These are phyloP conservation scores for Aspergillus sclerotiicarbonarius DNA, from an alignment of 495 filamentous ascomycete species.

Conservation along the genomic window DNA sequence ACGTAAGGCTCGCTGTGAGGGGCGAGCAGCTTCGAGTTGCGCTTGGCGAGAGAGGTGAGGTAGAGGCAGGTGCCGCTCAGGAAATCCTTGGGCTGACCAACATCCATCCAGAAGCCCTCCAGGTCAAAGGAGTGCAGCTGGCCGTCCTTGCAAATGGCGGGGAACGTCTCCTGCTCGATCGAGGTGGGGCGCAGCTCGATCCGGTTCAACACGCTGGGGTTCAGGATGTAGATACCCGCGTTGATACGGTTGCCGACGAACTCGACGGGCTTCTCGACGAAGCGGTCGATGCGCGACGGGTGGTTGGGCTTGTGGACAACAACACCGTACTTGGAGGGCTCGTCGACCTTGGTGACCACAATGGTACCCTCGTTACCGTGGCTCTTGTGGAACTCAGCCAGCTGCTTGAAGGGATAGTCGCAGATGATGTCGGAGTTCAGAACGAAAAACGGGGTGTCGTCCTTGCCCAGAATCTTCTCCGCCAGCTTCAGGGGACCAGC, in stretches of 20 bases:
- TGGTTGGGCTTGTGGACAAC: conserved; percentile 96
- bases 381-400: conserved; percentile 81
- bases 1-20: conserved; percentile 76
- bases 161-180: conserved; percentile 99
- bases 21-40: conserved; percentile 80
- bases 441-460: conserved; percentile 96
- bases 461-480: conserved; percentile 89
- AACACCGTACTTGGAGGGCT: conserved; percentile 98
- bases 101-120: conserved; percentile 99
- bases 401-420: conserved; percentile 91
- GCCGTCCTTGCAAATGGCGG: conserved; percentile 85
- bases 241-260: conserved; percentile 99
- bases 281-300: conserved; percentile 90
- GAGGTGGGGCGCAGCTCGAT: conserved; percentile 97
- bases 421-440: conserved; percentile 98
- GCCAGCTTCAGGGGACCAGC: conserved; percentile 95
- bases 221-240: conserved; percentile 98
- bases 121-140: conserved; percentile 97
- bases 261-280: conserved; percentile 99
- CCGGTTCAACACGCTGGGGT: conserved; percentile 82
- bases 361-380: conserved; percentile 98
- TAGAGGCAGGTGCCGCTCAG: conserved; percentile 95
- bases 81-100: conserved; percentile 99
- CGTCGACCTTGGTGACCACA: conserved; percentile 98
- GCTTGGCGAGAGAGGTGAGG: conserved; percentile 90